Base-by-base conservation (phyloP, 441 rosid genomes). In the Rhodomyrtus psidioides region DNA sequence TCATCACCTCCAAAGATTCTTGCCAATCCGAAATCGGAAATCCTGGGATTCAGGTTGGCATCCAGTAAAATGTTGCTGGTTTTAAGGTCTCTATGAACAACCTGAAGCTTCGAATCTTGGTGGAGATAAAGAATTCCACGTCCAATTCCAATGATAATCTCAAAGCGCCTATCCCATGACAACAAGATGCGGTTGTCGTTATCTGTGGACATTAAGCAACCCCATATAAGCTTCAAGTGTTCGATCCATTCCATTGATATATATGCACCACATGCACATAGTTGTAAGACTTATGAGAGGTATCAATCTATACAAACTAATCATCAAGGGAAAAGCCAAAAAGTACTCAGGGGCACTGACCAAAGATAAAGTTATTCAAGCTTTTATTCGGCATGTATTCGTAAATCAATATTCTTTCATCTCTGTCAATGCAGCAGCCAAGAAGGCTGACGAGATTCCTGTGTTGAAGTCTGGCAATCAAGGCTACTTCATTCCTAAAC, bases 301-400 rank as follows among this genome's bases (percentile, higher is more conserved):
- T 24, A 12, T 56, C 60, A 56, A 21, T 56, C 60, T 56, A 24
- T 24, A 56, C 27, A 56, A 56, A 56, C 27, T 56, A 23, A 24
- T 55, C 19, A 86, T 60, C 6, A 27, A 16, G 19, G 55, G 12
- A 30, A 14, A 23, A 54, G 53, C 53, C 53, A 30, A 15, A 24
- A n/a, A 27, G 49, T 19, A 84, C 5, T 23, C 30, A 51, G 53
- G 51, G 23, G 24, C 15, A 34, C 51, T 6, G 59, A 90, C 95
- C 93, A 79, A 90, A 93, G 55, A 91, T 86, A 54, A 87, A 91
- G 76, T 53, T 75, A 60, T 92, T 90, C 53, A 92, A 90, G 65
- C 94, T 92, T 87, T 84, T 87, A 65, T 92, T 93, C 13, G 92
- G 90, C 91, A 91, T 88, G 85, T 87, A 91, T 83, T 93, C 95